Evolutionary conservation across 441 rosid species (phyloP), one percentile per base, ranked within the genome.

Genomic region (Eruca vesicaria): DNA sequence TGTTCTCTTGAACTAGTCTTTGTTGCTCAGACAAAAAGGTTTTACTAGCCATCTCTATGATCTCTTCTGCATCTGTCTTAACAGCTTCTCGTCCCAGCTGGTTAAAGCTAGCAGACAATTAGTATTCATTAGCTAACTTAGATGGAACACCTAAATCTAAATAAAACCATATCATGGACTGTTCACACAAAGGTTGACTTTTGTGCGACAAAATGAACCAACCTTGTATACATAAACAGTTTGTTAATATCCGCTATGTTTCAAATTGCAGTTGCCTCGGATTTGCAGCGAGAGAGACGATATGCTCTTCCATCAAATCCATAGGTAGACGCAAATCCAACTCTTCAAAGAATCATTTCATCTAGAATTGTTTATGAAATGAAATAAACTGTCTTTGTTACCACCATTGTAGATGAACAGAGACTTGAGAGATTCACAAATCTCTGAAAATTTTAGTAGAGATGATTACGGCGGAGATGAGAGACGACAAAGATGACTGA

Each of bases 211-310:
- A 31, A 33, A 71, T 7, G 57, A 36, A 79, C 76, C 15, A 63
- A 92, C 98, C 97, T 83, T 70, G 98, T 94, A 80, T 81, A 90
- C 33, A 94, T 79, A 73, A 94, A 92, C 66, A 92, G 91, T 36
- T 89, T 88, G 79, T 92, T 92, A 18, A 89, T 78, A 73, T 92
- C 97, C 0, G 33, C 33, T 4, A 26, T 1, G 87, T 82, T 86
- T 92, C 97, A 50, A 92, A 92, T 48, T 94, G 98, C 16, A 94
- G 76, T 71, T 88, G 87, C 84, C 97, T 86, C 20, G 94, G 92
- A 73, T 94, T 82, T 81, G 72, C 88, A 33, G 89, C 84, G 26
- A 23, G 26, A 23, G 26, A 23, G 26, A 23, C 26, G 26, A 23
- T 23, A 23, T 23, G 26, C 26, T 23, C 26, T 1, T 23, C 26